Evolutionary conservation across 2,329 filamentous ascomycete species (phyloP).

Genomic region (Phialocephala sp.): DNA sequence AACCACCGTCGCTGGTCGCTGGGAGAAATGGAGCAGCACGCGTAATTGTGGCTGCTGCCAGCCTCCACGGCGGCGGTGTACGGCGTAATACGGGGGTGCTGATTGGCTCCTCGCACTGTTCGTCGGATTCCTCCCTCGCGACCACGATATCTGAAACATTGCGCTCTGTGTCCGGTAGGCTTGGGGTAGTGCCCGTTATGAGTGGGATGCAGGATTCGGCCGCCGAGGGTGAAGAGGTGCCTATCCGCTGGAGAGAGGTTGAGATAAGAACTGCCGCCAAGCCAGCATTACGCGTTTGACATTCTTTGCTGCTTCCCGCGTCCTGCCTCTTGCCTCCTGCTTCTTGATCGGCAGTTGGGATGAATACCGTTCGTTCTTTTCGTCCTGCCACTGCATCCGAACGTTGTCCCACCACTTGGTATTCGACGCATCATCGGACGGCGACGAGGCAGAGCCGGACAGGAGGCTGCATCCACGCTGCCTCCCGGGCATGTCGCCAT

Average conservation of each 20-base stretch:
- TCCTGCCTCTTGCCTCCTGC: too few relatives aligned
- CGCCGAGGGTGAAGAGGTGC: neutral
- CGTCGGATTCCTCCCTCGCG: neutral
- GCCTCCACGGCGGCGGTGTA: neutral
- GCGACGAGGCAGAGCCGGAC: neutral
- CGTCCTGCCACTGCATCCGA: neutral
- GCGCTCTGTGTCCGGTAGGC: neutral
- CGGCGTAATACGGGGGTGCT: neutral
- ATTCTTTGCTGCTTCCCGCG: neutral
- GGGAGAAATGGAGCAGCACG: neutral
- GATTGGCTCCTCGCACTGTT: neutral
- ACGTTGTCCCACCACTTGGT: too few relatives aligned
- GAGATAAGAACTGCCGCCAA: conserved; percentile 8
- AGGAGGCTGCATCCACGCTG: neutral
- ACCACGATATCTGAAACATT: neutral
- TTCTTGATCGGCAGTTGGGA: neutral
- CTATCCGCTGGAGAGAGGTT: neutral
- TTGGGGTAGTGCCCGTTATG: neutral
- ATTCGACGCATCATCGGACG: too few relatives aligned
- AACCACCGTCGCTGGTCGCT: neutral
- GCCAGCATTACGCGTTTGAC: conserved; percentile 4
- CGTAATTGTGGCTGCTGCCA: conserved; percentile 9
- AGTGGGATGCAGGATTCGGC: neutral
- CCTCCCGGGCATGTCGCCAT: neutral
- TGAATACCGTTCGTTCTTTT: neutral